Conservation (phyloP, 768 basidiomycete genomes). For the Mycena amicta region DNA sequence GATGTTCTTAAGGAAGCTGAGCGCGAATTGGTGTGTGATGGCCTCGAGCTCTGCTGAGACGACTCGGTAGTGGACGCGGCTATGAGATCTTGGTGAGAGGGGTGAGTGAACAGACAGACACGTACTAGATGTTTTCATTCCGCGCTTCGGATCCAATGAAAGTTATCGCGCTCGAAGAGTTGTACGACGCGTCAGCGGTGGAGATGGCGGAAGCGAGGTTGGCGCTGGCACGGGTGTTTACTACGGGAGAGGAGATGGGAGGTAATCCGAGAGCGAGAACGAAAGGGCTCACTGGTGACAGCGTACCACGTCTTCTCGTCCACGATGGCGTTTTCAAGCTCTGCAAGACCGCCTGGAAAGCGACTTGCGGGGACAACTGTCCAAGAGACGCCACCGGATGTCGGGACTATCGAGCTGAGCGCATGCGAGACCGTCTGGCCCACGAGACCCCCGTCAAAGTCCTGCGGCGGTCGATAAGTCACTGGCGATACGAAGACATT, state of each 20-base stretch:
- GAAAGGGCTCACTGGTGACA: not conserved
- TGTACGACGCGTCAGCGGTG: not conserved
- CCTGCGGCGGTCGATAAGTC: not conserved
- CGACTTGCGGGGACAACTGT: not conserved
- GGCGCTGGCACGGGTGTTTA: not conserved
- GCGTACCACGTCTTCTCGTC: constrained; percentile 2
- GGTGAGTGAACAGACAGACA: not conserved
- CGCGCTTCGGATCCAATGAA: not conserved
- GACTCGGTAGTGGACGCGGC: not conserved
- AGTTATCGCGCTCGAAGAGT: not conserved
- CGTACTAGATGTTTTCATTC: not conserved
- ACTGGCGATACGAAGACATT: not conserved
- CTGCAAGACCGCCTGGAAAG: not conserved
- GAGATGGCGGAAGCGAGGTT: not conserved
- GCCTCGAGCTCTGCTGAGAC: constrained; percentile 3
- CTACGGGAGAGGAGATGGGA: no score
- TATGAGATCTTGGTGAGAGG: not conserved
- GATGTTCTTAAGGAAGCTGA: constrained; percentile 27
- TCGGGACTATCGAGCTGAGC: not conserved
- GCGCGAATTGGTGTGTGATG: constrained; percentile 32
- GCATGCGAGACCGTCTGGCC: no score
- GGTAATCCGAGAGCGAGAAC: no score
- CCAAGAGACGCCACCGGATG: not conserved
- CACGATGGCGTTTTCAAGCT: not conserved
- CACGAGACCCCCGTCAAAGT: not conserved